These are phyloP conservation scores for Suhomyces terraborum DNA, from an alignment of 1,139 yeast genomes.

Conservation along the genomic window DNA sequence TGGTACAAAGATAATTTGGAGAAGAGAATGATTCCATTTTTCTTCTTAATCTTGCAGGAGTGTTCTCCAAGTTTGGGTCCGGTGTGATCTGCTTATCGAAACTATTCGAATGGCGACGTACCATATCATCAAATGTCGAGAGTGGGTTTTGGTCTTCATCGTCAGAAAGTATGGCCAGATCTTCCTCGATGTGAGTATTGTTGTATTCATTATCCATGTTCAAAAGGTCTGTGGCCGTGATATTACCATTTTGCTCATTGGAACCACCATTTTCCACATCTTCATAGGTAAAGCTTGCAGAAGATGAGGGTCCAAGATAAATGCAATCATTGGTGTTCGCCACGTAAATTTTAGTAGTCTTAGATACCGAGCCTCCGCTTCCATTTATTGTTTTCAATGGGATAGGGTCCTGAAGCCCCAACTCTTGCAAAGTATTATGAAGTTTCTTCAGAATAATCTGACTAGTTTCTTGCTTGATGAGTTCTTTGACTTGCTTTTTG, in stretches of 20 bases:
- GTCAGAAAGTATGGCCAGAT: constrained; percentile 14
- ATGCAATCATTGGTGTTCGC: constrained; percentile 47
- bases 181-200: constrained; percentile 9
- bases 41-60: constrained; percentile 15
- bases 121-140: background rate
- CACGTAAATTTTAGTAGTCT: constrained; percentile 36
- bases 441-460: constrained; percentile 43
- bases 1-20: constrained; percentile 44
- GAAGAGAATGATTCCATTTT: constrained; percentile 29
- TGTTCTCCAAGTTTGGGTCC: constrained; percentile 14
- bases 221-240: constrained; percentile 15
- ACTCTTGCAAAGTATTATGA: constrained; percentile 32
- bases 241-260: constrained; percentile 12
- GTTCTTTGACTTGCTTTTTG: constrained; percentile 39
- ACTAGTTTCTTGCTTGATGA: constrained; percentile 43
- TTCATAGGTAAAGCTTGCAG: constrained; percentile 48
- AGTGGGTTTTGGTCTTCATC: constrained; percentile 13
- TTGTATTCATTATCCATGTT: constrained; percentile 10
- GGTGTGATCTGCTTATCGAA: constrained; percentile 10
- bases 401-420: constrained; percentile 46
- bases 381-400: constrained; percentile 34
- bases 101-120: constrained; percentile 8
- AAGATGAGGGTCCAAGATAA: constrained; percentile 44
- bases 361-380: constrained; percentile 28
- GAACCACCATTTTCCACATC: constrained; percentile 47